Percentiles rank a stretch among this genome's conserved stretches.
Conservation (phyloP, 176 grass and related monocot genomes). For the Guadua angustifolia region DNA sequence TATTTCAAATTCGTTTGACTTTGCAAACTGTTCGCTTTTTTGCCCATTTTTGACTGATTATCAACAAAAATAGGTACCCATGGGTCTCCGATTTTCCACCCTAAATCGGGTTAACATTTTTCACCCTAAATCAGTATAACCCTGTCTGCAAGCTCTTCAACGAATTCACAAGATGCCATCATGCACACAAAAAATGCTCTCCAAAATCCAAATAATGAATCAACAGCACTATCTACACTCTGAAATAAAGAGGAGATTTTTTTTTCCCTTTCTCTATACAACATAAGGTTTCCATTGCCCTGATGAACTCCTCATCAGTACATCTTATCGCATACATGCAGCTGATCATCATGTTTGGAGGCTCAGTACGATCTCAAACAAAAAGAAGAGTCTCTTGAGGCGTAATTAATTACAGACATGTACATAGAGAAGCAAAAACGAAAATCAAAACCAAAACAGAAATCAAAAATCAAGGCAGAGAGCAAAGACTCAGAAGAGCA, state of each 20-base stretch:
- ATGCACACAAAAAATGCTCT: neutral
- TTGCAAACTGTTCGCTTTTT: too few relatives aligned
- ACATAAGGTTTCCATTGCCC: neutral
- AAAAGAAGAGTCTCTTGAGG: neutral
- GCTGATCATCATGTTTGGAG: neutral
- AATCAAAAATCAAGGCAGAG: neutral
- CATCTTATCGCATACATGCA: neutral
- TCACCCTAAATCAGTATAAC: too few relatives aligned
- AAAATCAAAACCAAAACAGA: neutral
- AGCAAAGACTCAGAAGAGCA: neutral
- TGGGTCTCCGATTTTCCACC: too few relatives aligned
- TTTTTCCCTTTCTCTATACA: neutral
- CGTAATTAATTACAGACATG: neutral
- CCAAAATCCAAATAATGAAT: neutral
- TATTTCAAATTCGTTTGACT: too few relatives aligned
- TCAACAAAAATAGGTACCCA: too few relatives aligned
- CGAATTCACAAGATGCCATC: neutral
- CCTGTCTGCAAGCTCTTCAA: neutral
- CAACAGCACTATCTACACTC: neutral
- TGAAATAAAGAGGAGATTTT: neutral
- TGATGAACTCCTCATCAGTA: neutral
- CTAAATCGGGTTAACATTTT: too few relatives aligned
- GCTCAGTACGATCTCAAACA: neutral
- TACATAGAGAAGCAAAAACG: neutral
- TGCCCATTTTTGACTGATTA: too few relatives aligned